phyloP scores from a whole-genome alignment of 1,139 yeast genomes.

The Yamadazyma pseudoaaseri region DNA sequence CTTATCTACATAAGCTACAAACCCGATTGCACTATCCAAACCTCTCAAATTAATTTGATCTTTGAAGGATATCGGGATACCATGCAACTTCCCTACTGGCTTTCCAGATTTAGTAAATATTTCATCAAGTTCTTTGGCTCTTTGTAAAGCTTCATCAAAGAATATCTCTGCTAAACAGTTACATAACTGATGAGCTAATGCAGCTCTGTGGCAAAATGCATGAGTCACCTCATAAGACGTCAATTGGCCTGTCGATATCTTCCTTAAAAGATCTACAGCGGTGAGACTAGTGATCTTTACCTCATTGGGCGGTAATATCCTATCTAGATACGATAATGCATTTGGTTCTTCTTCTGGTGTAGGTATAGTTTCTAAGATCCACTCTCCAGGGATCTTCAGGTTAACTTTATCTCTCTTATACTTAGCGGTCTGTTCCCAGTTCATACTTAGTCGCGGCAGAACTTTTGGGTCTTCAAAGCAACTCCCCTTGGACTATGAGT shows the following conservation, averaged over 20 bases:
- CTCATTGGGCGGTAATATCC: slow-evolving; percentile 25
- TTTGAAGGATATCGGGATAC: slow-evolving; percentile 40
- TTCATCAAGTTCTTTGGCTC: slow-evolving; percentile 27
- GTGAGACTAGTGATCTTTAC: slow-evolving; percentile 27
- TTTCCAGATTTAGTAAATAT: slow-evolving; percentile 19
- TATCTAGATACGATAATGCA: slow-evolving; percentile 31
- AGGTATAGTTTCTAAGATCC: slow-evolving; percentile 15
- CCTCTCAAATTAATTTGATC: slow-evolving; percentile 34
- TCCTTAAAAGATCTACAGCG: slow-evolving; percentile 3
- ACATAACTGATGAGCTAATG: slow-evolving; percentile 43
- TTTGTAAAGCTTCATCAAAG: slow-evolving; percentile 26
- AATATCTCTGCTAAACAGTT: slow-evolving; percentile 34
- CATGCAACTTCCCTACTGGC: slow-evolving; percentile 31
- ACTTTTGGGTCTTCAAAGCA: too few species aligned
- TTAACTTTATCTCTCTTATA: slow-evolving; percentile 7
- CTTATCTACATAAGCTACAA: slow-evolving; percentile 29
- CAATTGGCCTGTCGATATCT: slow-evolving; percentile 10
- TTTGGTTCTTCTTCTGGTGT: slow-evolving; percentile 21
- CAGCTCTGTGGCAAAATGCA: slow-evolving; percentile 29
- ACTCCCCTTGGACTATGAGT: too few species aligned
- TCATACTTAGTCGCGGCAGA: too few species aligned
- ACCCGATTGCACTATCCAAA: slow-evolving; percentile 45
- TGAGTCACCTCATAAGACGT: slow-evolving; percentile 11
- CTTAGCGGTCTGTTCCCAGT: slow-evolving; percentile 8
- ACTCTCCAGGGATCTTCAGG: slow-evolving; percentile 20